Base-by-base conservation (phyloP, 148 eudicot genomes). In the Arctostaphylos glauca region DNA sequence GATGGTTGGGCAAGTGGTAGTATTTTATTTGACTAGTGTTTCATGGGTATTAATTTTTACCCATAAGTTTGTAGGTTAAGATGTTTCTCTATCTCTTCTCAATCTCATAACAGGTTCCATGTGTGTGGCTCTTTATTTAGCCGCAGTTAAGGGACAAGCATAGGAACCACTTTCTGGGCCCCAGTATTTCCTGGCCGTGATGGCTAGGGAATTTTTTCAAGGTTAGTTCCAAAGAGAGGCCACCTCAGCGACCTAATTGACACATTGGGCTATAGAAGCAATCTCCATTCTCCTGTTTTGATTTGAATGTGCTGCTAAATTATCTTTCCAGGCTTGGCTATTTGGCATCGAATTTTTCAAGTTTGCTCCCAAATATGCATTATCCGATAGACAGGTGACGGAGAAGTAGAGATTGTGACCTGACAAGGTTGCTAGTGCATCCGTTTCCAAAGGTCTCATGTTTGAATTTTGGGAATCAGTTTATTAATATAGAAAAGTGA, bases 391-490 rank as follows among this genome's bases (percentile, higher is more conserved):
- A 67, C 72, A 12, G 16, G n/a, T 62, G 67, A 62, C n/a, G 38
- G 8, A 3, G 3, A 62, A n/a, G 67, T 21, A 62, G 67, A 62
- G 25, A 12, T 21, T 21, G 67, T 21, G 67, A 21, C 67, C 38
- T 7, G 21, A 31, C 38, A 9, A 62, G 38, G 21, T 62, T 25
- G 67, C 67, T 19, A 21, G 67, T 62, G 67, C 67, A 21, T 62
- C 67, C 12, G 31, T 62, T 10, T 62, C 67, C 31, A 2, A n/a
- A 21, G 25, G 2, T 41, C 71, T 43, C 43, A 25, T 43, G 15
- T 66, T 12, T 25, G 71, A 66, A 66, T 66, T 66, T 15, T 25
- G 71, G 71, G 43, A 66, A 25, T 66, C 71, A 66, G 70, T 64
- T 10, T n/a, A n/a, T 21, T 64, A 21, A 31, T 64, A 64, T 9